Conservation (phyloP, 306 rosid genomes). For the Phaseolus lunatus region DNA sequence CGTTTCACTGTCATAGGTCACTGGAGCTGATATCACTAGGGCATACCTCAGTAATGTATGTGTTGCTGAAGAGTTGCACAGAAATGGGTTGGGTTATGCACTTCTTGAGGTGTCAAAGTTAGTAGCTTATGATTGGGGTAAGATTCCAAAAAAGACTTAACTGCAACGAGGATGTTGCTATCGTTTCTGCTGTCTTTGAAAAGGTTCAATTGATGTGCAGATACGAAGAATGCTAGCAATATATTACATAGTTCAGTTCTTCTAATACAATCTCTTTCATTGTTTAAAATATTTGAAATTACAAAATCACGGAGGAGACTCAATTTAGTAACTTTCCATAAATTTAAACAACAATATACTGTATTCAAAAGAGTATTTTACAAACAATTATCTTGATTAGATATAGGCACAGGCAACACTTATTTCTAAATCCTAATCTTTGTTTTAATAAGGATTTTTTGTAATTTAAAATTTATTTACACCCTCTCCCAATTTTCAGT, state of each 20-base stretch:
- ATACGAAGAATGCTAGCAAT: neutral
- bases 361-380: neutral
- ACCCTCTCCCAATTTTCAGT: too few relatives aligned
- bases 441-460: too few relatives aligned
- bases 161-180: neutral
- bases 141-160: slow-evolving; percentile 26
- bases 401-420: too few relatives aligned
- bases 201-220: neutral
- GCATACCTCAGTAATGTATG: slow-evolving; percentile 97
- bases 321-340: neutral
- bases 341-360: neutral
- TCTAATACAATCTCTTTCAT: neutral
- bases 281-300: neutral
- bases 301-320: neutral
- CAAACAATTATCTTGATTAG: neutral
- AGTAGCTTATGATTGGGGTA: slow-evolving; percentile 93
- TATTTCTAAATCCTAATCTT: too few relatives aligned
- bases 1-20: slow-evolving; percentile 58
- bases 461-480: too few relatives aligned
- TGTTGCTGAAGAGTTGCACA: slow-evolving; percentile 81
- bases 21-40: slow-evolving; percentile 75
- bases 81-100: slow-evolving; percentile 83
- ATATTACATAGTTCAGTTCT: neutral
- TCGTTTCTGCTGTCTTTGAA: slow-evolving; percentile 26
- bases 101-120: slow-evolving; percentile 77